Evolutionary conservation across 768 basidiomycete genomes (phyloP).

Genomic region (Auricularia heimuer): DNA sequence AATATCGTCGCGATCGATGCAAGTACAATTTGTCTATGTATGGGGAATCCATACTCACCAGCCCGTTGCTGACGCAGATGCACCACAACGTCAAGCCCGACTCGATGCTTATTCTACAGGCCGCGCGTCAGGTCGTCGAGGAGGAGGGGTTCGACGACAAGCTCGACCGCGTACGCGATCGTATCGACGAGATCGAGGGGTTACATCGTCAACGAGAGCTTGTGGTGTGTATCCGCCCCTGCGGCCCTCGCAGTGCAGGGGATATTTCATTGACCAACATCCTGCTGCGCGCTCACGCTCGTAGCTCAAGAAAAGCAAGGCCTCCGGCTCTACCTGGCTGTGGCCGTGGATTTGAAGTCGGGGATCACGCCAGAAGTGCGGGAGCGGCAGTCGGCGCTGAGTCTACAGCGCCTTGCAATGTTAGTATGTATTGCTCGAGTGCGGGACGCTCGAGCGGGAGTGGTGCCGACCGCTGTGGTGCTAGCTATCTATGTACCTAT

Average conservation of each 20-base stretch:
- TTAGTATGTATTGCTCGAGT: no score
- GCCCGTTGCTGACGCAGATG: slow-evolving; percentile 31
- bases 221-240: background rate
- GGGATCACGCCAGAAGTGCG: no score
- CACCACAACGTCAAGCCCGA: slow-evolving; percentile 72
- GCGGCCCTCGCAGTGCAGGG: background rate
- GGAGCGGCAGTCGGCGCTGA: no score
- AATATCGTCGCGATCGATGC: slow-evolving; percentile 78
- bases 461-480: background rate
- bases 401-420: no score
- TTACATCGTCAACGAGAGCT: slow-evolving; percentile 69
- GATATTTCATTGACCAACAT: background rate
- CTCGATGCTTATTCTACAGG: slow-evolving; percentile 65
- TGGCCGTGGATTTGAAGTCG: background rate
- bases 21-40: slow-evolving; percentile 14
- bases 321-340: background rate
- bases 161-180: slow-evolving; percentile 57
- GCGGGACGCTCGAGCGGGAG: no score
- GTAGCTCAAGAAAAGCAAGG: background rate
- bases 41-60: slow-evolving; percentile 5
- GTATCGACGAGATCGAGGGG: slow-evolving; percentile 83
- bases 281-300: background rate
- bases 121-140: slow-evolving; percentile 58
- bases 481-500: background rate
- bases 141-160: slow-evolving; percentile 75